Evolutionary conservation across 2,329 filamentous ascomycete genomes (phyloP).

Genomic region (Thelonectria olida): DNA sequence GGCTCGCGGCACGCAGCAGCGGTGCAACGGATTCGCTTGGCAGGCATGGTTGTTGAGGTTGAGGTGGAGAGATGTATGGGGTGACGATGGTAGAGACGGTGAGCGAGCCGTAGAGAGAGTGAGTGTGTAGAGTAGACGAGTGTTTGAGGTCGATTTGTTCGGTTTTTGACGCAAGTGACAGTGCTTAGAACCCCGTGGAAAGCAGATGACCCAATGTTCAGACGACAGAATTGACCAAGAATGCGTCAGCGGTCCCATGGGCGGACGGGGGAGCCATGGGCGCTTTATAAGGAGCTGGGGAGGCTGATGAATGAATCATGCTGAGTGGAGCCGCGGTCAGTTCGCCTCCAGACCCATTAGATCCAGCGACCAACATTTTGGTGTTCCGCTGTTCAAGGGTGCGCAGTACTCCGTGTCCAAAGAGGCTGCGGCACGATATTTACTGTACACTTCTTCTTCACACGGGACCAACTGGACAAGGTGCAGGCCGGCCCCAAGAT

Average conservation of each 20-base stretch:
- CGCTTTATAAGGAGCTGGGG: slow-evolving; percentile 40
- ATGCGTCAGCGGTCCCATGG: slow-evolving; percentile 19
- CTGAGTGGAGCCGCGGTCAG: slow-evolving; percentile 38
- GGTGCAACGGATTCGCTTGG: slow-evolving; percentile 84
- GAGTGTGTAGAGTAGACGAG: slow-evolving; percentile 2
- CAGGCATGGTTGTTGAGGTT: slow-evolving; percentile 61
- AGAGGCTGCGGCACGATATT: slow-evolving; percentile 4
- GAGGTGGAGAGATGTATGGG: slow-evolving; percentile 6
- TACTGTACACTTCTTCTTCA: slow-evolving; percentile 9
- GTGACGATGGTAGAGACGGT: slow-evolving; percentile 26
- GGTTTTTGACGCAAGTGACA: slow-evolving; percentile 23
- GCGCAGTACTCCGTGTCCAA: background rate
- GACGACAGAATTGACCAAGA: slow-evolving; percentile 29
- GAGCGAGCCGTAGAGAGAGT: background rate
- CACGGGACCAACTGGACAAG: slow-evolving; percentile 20
- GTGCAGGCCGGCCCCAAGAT: slow-evolving; percentile 14
- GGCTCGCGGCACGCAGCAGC: slow-evolving; percentile 89
- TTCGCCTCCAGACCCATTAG: slow-evolving; percentile 36
- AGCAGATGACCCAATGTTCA: slow-evolving; percentile 26
- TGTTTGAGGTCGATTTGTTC: background rate
- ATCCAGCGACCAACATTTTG: slow-evolving; percentile 8
- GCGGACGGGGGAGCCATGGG: slow-evolving; percentile 21
- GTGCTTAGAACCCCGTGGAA: slow-evolving; percentile 24
- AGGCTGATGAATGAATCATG: slow-evolving; percentile 45
- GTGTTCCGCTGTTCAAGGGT: slow-evolving; percentile 3